phyloP scores from a whole-genome alignment of 148 eudicot genomes.

The Salicornia ramosissima region DNA sequence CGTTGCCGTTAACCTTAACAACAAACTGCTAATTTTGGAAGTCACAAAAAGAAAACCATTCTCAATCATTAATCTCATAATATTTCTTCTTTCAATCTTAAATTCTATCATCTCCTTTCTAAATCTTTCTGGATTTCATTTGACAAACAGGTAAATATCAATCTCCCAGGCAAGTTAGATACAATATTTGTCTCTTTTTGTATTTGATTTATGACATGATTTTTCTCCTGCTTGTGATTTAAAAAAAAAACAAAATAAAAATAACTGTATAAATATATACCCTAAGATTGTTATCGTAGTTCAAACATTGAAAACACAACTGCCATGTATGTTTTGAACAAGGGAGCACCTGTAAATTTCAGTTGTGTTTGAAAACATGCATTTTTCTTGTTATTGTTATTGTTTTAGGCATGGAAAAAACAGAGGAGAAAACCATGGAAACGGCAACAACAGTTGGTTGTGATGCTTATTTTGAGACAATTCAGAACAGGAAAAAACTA shows the following conservation, averaged over 20 bases:
- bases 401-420: constrained; percentile 35
- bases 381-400: not conserved
- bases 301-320: no score
- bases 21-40: constrained; percentile 23
- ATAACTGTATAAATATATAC: no score
- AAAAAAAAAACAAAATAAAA: no score
- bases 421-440: constrained; percentile 21
- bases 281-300: no score
- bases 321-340: no score
- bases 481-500: constrained; percentile 70
- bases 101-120: not conserved
- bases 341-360: not conserved
- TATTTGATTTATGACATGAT: no score
- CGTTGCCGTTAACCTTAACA: not conserved
- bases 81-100: not conserved
- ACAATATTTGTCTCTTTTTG: no score
- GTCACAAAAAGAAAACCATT: not conserved
- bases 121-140: not conserved
- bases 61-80: not conserved
- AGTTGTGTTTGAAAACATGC: not conserved
- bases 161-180: no score
- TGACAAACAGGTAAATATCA: no score
- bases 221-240: no score
- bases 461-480: constrained; percentile 76
- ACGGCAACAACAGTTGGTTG: constrained; percentile 30